A percentile compares a stretch with the other conserved stretches of the same genome.
These are phyloP conservation scores for Dictyophora rubrovolvata DNA, from an alignment of 768 basidiomycete genomes.

Conservation along the genomic window DNA sequence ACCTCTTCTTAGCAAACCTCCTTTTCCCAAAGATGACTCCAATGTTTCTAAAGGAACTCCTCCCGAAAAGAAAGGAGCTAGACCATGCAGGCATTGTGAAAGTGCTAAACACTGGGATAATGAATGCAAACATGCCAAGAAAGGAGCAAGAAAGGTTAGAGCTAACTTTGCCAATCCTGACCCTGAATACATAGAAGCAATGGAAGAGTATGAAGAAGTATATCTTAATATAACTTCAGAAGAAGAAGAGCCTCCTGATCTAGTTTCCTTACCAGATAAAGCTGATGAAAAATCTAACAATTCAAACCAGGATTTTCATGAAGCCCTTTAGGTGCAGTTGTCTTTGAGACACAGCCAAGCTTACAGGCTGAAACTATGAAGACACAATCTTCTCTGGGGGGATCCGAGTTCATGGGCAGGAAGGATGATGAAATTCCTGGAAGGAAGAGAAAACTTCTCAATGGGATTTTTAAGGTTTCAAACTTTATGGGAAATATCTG, in stretches of 20 bases:
- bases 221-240: constrained; percentile 15
- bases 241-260: neutral
- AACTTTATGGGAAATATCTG: neutral
- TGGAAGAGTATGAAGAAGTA: constrained; percentile 21
- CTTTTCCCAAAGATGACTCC: constrained; percentile 19
- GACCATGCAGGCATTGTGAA: constrained; percentile 27
- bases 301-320: neutral
- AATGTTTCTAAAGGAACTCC: constrained; percentile 10
- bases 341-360: neutral
- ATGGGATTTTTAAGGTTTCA: neutral
- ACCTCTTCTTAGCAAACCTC: constrained; percentile 9
- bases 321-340: neutral
- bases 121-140: constrained; percentile 22
- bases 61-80: constrained; percentile 15
- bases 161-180: constrained; percentile 12
- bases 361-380: too few relatives aligned
- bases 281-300: neutral
- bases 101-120: constrained; percentile 26
- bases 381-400: too few relatives aligned
- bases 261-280: neutral
- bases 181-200: constrained; percentile 14
- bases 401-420: too few relatives aligned
- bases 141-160: constrained; percentile 13
- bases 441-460: neutral
- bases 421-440: too few relatives aligned